Evolutionary conservation across 2,329 filamentous ascomycete genomes (phyloP), one percentile per base, ranked within the genome.

Genomic region (Fusarium pseudoanthophilum): DNA sequence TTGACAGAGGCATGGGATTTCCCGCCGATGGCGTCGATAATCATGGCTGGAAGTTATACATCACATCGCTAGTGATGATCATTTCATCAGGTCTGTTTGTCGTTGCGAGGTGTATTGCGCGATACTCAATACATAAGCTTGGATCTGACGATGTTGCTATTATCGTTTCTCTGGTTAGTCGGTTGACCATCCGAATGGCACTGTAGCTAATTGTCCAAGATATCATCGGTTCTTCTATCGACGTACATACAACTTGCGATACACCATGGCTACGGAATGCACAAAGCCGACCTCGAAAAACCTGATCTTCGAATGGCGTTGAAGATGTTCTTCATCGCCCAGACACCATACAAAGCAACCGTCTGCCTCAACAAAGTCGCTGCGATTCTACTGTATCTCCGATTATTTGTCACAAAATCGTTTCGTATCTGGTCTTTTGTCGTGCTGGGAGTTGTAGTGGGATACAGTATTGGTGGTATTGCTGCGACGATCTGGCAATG

Each of bases 141-240:
- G 49, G 58, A 16, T 60, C 58, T 1, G 58, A 60, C 1, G 58
- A 60, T 4, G 20, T 60, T 16, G 34, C 49, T 14, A 57, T 60
- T 7, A 18, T 60, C 11, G n/a, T 55, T 8, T 60, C 49, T 20
- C 58, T 60, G 11, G 58, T 36, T 20, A 13, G 49, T 24, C 4
- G 2, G 1, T 32, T 2, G 11, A 2, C 1, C 3, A 4, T n/a
- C 5, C 13, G 5, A 1, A 14, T 3, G 11, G 2, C 14, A 24
- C 0, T 1, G 0, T 2, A 9, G 15, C 48, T 60, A 18, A 60
- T 0, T 9, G 0, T 1, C 1, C 15, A n/a, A 60, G 58, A 18
- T 60, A 36, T 60, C 34, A 0, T 60, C 48, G 5, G 24, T 30
- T 14, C 49, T 60, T 11, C 28, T 60, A 1, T 60, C 58, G 20